These are phyloP conservation scores for Suillus clintonianus DNA, from an alignment of 768 basidiomycete species.

Conservation along the genomic window DNA sequence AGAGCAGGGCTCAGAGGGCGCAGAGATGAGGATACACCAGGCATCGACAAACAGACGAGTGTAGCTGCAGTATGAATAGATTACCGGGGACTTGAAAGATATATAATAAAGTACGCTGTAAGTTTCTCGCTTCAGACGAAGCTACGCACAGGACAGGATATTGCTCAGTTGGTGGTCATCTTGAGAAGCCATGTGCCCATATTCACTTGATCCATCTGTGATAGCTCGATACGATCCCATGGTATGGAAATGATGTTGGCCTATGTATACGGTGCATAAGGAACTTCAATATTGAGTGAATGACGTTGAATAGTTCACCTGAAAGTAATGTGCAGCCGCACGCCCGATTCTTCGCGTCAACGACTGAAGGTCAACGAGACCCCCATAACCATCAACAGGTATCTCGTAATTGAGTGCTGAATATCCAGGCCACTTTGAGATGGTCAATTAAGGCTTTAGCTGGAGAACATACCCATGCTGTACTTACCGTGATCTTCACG, in stretches of 20 bases:
- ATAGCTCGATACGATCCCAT: slow-evolving; percentile 68
- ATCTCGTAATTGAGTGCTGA: slow-evolving; percentile 73
- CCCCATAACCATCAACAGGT: slow-evolving; percentile 66
- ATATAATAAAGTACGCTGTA: slow-evolving; percentile 1
- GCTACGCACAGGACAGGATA: neutral
- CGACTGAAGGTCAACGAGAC: slow-evolving; percentile 64
- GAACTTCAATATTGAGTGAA: neutral
- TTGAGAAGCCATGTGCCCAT: slow-evolving; percentile 77
- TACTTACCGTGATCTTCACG: slow-evolving; percentile 60
- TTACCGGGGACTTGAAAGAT: slow-evolving; percentile 1
- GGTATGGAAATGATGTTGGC: slow-evolving; percentile 69
- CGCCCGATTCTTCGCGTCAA: slow-evolving; percentile 69
- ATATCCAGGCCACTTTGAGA: slow-evolving; percentile 67
- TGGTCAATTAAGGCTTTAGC: slow-evolving; percentile 3
- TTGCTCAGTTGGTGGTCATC: slow-evolving; percentile 33
- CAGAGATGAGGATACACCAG: slow-evolving; percentile 8
- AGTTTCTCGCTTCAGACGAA: neutral
- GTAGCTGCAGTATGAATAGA: slow-evolving; percentile 4
- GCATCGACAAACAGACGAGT: neutral
- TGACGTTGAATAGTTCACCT: slow-evolving; percentile 43
- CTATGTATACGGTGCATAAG: slow-evolving; percentile 35
- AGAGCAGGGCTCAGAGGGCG: slow-evolving; percentile 5
- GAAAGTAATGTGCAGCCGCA: slow-evolving; percentile 74
- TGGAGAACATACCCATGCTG: neutral
- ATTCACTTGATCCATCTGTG: slow-evolving; percentile 69